phyloP scores from a whole-genome alignment of 2,329 filamentous ascomycete genomes.

The Colletotrichum tabaci region DNA sequence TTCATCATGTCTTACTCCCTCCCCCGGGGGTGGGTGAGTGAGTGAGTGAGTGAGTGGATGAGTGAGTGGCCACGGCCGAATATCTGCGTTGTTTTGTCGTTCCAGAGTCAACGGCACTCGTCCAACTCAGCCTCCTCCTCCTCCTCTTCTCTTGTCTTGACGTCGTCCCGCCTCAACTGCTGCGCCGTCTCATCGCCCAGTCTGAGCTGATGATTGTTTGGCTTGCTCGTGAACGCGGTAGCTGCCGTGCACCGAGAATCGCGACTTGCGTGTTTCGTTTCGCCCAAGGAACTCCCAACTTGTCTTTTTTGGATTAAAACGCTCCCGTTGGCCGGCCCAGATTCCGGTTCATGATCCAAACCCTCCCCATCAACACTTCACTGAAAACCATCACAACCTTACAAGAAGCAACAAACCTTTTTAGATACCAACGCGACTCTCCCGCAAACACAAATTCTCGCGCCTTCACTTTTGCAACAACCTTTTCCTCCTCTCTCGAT shows the following conservation, averaged over 20 bases:
- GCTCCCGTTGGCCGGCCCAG: constrained; percentile 25
- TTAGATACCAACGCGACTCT: neutral
- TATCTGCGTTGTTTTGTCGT: constrained; percentile 18
- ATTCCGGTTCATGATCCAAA: no score
- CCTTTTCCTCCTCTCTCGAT: neutral
- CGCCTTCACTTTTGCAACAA: constrained; percentile 4
- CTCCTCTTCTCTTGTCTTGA: constrained; percentile 16
- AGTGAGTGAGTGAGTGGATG: no score
- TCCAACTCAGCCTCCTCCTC: constrained; percentile 36
- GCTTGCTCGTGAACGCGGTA: constrained; percentile 23
- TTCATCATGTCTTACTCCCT: constrained; percentile 33
- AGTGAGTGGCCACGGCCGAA: constrained; percentile 13
- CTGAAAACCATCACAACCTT: constrained; percentile 31
- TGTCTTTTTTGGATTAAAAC: constrained; percentile 30
- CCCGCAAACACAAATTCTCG: neutral
- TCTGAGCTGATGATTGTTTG: constrained; percentile 39
- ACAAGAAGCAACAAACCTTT: neutral
- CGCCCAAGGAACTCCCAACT: neutral
- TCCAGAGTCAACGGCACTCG: constrained; percentile 18
- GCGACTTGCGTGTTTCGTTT: constrained; percentile 9
- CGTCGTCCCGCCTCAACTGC: constrained; percentile 38
- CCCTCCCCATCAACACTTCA: constrained; percentile 18
- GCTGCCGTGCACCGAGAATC: constrained; percentile 21
- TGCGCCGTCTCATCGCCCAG: constrained; percentile 38
- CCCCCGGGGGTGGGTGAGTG: constrained; percentile 1